phyloP scores from a whole-genome alignment of 768 basidiomycete species.

The Agaricus subrufescens region DNA sequence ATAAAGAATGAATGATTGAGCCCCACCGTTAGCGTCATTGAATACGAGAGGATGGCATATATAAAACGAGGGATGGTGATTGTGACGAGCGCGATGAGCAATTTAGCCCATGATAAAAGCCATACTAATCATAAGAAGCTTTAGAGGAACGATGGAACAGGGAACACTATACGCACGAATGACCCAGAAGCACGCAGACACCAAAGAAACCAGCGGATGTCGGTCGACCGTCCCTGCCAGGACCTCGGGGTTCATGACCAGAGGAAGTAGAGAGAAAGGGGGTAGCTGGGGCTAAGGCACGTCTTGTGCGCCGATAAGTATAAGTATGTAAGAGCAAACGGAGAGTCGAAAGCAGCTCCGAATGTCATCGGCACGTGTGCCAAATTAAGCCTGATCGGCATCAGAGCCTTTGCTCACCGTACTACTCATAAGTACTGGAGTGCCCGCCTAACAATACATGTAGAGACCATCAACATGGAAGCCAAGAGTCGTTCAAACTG shows the following conservation, averaged over 20 bases:
- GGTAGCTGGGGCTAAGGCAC: conserved; percentile 6
- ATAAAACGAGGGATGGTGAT: conserved; percentile 79
- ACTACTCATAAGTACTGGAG: too few relatives aligned
- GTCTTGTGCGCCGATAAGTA: conserved; percentile 9
- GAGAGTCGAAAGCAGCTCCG: background rate
- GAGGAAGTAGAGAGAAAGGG: background rate
- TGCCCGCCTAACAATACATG: too few relatives aligned
- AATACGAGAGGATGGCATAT: conserved; percentile 77
- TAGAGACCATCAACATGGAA: too few relatives aligned
- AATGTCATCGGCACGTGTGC: conserved; percentile 9
- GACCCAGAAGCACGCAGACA: conserved; percentile 84
- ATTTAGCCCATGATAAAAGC: conserved; percentile 74
- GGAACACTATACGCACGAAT: conserved; percentile 49
- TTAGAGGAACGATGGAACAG: background rate
- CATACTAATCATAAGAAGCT: conserved; percentile 47
- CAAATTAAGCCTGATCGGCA: background rate
- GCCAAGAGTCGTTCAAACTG: too few relatives aligned
- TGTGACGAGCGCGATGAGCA: conserved; percentile 73
- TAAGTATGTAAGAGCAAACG: background rate
- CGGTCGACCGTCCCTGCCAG: conserved; percentile 31
- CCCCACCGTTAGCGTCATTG: conserved; percentile 81
- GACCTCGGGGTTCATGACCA: conserved; percentile 32
- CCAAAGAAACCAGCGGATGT: conserved; percentile 71
- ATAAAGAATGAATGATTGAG: conserved; percentile 4
- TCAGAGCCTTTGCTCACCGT: too few relatives aligned